Percentiles rank a stretch among this genome's conserved stretches.
These are phyloP conservation scores for Bothriochloa decipiens DNA, from an alignment of 176 grass and related monocot genomes.

Conservation along the genomic window DNA sequence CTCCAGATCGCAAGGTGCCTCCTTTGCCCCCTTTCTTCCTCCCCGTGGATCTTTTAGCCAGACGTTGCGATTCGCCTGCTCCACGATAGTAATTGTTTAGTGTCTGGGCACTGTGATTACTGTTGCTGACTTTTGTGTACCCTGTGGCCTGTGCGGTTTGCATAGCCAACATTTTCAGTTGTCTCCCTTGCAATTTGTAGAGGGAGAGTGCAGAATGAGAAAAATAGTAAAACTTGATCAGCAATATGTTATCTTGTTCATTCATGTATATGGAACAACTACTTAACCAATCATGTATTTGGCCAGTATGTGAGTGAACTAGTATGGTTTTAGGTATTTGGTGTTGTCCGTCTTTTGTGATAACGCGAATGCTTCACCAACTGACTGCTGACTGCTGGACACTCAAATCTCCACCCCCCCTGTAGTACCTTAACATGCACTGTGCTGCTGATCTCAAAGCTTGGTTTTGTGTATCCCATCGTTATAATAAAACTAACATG, in stretches of 20 bases:
- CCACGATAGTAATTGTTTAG: not conserved
- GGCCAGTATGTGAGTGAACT: no score
- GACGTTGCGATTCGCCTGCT: not conserved
- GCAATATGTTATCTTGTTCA: not conserved
- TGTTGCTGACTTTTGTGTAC: not conserved
- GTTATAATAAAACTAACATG: not conserved
- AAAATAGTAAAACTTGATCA: not conserved
- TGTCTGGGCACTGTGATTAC: not conserved
- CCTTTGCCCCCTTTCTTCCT: not conserved
- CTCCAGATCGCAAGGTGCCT: conserved; percentile 89
- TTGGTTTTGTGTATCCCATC: not conserved
- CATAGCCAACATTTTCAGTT: not conserved
- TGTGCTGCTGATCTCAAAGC: not conserved
- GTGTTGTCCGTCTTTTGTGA: not conserved
- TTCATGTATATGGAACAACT: not conserved
- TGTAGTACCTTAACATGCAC: not conserved
- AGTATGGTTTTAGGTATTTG: not conserved
- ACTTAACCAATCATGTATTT: not conserved
- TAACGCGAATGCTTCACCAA: not conserved
- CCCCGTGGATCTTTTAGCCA: conserved; percentile 1
- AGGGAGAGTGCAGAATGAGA: no score
- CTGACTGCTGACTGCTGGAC: not conserved
- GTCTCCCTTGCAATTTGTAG: not conserved
- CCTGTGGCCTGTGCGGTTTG: no score
- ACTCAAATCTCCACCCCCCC: not conserved